Evolutionary conservation across 129 eudicot species (phyloP).

Genomic region (Helianthus tuberosus): DNA sequence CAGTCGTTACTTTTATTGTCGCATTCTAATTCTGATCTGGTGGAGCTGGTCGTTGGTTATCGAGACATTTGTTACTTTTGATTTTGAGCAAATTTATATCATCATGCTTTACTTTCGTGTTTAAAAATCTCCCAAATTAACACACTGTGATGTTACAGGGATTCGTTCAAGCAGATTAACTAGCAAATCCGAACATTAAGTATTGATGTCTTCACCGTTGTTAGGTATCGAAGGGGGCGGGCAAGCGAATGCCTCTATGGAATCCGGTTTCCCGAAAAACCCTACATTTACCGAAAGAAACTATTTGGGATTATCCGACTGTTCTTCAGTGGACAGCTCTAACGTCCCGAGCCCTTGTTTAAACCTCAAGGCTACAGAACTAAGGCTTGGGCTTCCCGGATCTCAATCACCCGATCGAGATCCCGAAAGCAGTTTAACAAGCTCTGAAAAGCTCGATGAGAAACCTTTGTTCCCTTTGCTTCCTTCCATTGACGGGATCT

Average conservation of each 20-base stretch:
- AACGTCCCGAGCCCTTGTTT: constrained; percentile 45
- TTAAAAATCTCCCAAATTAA: background rate
- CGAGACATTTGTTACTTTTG: too few relatives aligned
- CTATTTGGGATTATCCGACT: constrained; percentile 65
- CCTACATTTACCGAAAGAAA: constrained; percentile 52
- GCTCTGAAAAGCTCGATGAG: constrained; percentile 57
- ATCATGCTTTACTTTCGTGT: background rate
- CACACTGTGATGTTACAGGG: background rate
- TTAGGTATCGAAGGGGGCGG: constrained; percentile 60
- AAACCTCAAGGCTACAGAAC: constrained; percentile 67
- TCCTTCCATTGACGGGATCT: constrained; percentile 61
- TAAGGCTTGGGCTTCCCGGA: constrained; percentile 89
- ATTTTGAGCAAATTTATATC: too few relatives aligned
- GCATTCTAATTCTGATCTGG: too few relatives aligned
- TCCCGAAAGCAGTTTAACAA: constrained; percentile 36
- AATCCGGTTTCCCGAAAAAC: constrained; percentile 37
- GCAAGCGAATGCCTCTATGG: constrained; percentile 39
- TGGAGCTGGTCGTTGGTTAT: too few relatives aligned
- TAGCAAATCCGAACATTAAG: constrained; percentile 14
- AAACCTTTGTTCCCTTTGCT: constrained; percentile 67
- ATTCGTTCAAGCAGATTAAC: constrained; percentile 31
- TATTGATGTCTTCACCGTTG: constrained; percentile 66
- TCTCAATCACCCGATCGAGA: constrained; percentile 66
- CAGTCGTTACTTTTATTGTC: background rate
- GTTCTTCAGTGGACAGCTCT: constrained; percentile 80